These are phyloP conservation scores for Trichosporon sp. DNA, from an alignment of 1,284 basidiomycete genomes.

Conservation along the genomic window DNA sequence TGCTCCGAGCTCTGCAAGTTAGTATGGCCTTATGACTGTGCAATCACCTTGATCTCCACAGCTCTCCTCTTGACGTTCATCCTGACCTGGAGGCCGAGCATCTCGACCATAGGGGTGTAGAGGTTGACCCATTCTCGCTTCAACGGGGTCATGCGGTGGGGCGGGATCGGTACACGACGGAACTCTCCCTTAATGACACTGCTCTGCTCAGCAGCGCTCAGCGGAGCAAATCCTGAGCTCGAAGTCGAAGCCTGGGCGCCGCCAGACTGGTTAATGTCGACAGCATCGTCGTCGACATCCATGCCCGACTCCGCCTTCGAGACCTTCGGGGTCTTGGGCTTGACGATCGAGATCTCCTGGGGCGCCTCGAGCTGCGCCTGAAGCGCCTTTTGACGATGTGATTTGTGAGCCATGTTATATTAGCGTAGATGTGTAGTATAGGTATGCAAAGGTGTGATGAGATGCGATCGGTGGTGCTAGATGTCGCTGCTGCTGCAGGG, in stretches of 20 bases:
- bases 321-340: conserved; percentile 23
- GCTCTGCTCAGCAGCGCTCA: conserved; percentile 28
- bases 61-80: conserved; percentile 88
- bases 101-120: conserved; percentile 92
- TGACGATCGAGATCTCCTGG: conserved; percentile 42
- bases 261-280: conserved; percentile 24
- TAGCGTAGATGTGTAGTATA: not conserved
- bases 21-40: not conserved
- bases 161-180: conserved; percentile 80
- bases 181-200: conserved; percentile 62
- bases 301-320: conserved; percentile 11
- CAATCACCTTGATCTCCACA: conserved; percentile 83
- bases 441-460: not conserved
- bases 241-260: conserved; percentile 21
- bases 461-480: not conserved
- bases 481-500: not conserved
- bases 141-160: conserved; percentile 93
- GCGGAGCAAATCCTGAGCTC: conserved; percentile 43
- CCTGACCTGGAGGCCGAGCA: conserved; percentile 85
- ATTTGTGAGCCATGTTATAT: conserved; percentile 45
- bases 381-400: conserved; percentile 47
- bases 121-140: conserved; percentile 98
- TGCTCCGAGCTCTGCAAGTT: conserved; percentile 76
- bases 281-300: conserved; percentile 31
- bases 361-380: conserved; percentile 45